Conservation (phyloP, 768 basidiomycete genomes). For the Boletus rubescentipes region DNA sequence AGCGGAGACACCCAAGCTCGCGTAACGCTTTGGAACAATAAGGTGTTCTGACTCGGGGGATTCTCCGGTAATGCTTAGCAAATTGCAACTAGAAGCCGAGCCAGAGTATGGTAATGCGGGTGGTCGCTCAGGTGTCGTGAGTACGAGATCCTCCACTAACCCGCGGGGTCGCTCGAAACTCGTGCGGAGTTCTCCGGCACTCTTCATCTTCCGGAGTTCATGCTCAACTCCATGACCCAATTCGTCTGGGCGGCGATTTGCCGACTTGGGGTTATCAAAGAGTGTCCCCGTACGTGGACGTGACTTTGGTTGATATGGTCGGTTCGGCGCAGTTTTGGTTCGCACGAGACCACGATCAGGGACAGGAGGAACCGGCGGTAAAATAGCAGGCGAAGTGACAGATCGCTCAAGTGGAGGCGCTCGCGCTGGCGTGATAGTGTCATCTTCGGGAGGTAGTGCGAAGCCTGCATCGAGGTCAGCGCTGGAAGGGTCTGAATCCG, state of each 20-base stretch:
- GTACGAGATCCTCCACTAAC: constrained; percentile 25
- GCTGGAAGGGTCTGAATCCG: constrained; percentile 54
- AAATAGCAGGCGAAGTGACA: constrained; percentile 47
- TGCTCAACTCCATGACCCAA: constrained; percentile 46
- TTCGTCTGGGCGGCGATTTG: constrained; percentile 36
- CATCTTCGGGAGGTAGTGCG: constrained; percentile 49
- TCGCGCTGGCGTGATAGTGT: constrained; percentile 69
- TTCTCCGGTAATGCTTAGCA: constrained; percentile 40
- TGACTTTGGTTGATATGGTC: constrained; percentile 47
- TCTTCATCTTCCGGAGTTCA: constrained; percentile 82
- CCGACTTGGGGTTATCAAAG: constrained; percentile 21
- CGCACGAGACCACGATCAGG: constrained; percentile 53
- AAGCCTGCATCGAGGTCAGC: constrained; percentile 34
- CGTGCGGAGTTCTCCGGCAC: constrained; percentile 73
- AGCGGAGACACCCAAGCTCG: constrained; percentile 58
- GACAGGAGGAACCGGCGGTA: constrained; percentile 21
- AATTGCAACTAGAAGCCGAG: constrained; percentile 70
- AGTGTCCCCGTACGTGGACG: constrained; percentile 35
- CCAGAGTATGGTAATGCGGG: constrained; percentile 50
- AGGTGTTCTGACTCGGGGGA: constrained; percentile 37
- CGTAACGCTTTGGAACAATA: constrained; percentile 55
- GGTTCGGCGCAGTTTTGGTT: constrained; percentile 72
- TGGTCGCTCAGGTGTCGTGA: constrained; percentile 40
- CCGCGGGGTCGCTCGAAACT: constrained; percentile 30
- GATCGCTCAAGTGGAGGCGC: constrained; percentile 54